Evolutionary conservation across 2,329 filamentous ascomycete genomes (phyloP).

Genomic region (Talaromyces rugulosus): DNA sequence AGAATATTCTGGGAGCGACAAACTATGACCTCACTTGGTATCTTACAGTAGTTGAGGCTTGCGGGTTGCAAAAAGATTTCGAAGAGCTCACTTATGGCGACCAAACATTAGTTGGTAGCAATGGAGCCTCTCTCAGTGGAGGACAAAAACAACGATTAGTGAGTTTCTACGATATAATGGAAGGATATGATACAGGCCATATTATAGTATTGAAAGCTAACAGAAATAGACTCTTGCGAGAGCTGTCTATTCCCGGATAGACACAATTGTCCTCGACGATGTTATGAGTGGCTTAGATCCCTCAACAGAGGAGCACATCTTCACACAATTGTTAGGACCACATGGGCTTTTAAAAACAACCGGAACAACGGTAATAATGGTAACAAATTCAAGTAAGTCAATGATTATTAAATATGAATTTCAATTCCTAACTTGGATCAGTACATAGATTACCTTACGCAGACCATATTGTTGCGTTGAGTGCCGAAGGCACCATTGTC

Average conservation of each 20-base stretch:
- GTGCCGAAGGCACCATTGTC: constrained; percentile 31
- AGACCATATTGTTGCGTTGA: constrained; percentile 41
- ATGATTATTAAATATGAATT: too few species aligned
- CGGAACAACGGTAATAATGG: constrained; percentile 6
- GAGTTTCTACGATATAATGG: neutral
- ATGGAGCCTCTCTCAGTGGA: constrained; percentile 71
- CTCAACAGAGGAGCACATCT: constrained; percentile 48
- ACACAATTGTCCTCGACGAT: constrained; percentile 82
- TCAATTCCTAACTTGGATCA: constrained; percentile 4
- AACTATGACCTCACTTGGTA: neutral
- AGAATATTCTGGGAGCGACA: neutral
- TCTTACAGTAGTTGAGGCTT: neutral
- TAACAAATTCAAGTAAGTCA: constrained; percentile 1
- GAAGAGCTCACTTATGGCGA: neutral
- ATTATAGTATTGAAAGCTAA: too few species aligned
- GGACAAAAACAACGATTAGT: constrained; percentile 77
- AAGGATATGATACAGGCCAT: neutral
- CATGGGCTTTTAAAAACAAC: constrained; percentile 10
- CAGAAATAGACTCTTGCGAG: constrained; percentile 58
- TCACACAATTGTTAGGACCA: constrained; percentile 6
- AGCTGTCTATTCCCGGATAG: constrained; percentile 69
- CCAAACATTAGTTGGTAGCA: constrained; percentile 64
- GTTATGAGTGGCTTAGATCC: constrained; percentile 71
- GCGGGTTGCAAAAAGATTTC: neutral
- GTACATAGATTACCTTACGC: constrained; percentile 39